Percentiles rank a stretch among this genome's conserved stretches.
Conservation (phyloP, 2,329 filamentous ascomycete genomes). For the Rutstroemia sp. region DNA sequence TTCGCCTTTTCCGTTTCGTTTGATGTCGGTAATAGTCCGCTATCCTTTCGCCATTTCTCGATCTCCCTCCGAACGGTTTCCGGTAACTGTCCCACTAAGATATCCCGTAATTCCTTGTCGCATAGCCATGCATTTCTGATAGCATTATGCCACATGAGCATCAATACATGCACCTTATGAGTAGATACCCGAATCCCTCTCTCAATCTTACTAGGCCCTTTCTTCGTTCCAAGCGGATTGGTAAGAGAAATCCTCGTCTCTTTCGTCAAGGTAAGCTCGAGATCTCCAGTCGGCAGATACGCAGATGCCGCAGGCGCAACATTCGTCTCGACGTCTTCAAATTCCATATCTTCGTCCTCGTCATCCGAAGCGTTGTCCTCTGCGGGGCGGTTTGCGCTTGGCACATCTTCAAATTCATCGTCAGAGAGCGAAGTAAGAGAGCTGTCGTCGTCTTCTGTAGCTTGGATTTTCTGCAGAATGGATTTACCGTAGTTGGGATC, state of each 20-base stretch:
- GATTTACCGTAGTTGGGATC: conserved; percentile 38
- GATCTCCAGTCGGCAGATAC: conserved; percentile 51
- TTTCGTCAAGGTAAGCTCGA: conserved; percentile 64
- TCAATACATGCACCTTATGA: conserved; percentile 84
- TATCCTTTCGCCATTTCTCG: conserved; percentile 63
- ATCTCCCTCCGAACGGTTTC: conserved; percentile 55
- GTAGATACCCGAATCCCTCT: conserved; percentile 68
- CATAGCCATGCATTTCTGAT: conserved; percentile 79
- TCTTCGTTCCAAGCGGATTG: conserved; percentile 60
- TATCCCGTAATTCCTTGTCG: conserved; percentile 66
- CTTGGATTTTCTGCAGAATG: conserved; percentile 37
- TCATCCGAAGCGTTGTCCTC: conserved; percentile 33
- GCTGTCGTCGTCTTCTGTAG: conserved; percentile 35
- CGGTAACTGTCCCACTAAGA: conserved; percentile 66
- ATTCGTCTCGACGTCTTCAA: conserved; percentile 49
- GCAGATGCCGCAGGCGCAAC: conserved; percentile 30
- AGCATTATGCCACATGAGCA: conserved; percentile 83
- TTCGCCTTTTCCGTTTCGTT: conserved; percentile 33
- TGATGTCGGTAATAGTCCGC: conserved; percentile 45
- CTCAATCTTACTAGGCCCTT: conserved; percentile 80
- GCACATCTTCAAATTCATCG: conserved; percentile 48
- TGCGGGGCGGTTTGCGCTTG: conserved; percentile 37
- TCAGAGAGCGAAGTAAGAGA: conserved; percentile 34
- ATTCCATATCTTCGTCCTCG: conserved; percentile 45
- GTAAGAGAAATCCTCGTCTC: conserved; percentile 52